These are phyloP conservation scores for Didymella segeticola DNA, from an alignment of 2,329 filamentous ascomycete genomes.

Conservation along the genomic window DNA sequence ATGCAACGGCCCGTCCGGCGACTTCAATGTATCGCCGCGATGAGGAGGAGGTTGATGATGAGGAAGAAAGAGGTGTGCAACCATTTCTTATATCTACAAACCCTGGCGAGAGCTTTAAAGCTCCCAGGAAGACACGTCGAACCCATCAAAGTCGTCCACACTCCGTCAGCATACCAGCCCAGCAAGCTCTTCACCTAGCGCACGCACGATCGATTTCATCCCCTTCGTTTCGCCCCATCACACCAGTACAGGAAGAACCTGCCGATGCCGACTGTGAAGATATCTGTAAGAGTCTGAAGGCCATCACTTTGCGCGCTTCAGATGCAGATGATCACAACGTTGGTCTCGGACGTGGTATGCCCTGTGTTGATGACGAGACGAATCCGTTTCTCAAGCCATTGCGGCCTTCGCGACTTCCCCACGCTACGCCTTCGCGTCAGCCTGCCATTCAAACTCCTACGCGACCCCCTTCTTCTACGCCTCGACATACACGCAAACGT, in stretches of 20 bases:
- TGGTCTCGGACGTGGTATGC: conserved; percentile 35
- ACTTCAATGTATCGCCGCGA: conserved; percentile 52
- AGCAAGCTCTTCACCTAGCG: conserved; percentile 22
- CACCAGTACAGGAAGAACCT: conserved; percentile 38
- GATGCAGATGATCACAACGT: conserved; percentile 24
- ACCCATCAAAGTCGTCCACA: conserved; percentile 25
- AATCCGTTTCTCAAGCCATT: conserved; percentile 32
- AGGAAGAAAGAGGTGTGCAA: conserved; percentile 54
- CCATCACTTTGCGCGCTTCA: conserved; percentile 35
- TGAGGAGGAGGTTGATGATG: conserved; percentile 50
- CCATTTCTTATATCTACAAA: conserved; percentile 50
- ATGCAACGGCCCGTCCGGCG: conserved; percentile 49
- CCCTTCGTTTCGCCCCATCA: conserved; percentile 31
- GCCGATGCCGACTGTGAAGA: conserved; percentile 38
- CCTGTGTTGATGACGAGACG: conserved; percentile 35
- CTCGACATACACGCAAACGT: conserved; percentile 49
- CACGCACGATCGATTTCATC: conserved; percentile 33
- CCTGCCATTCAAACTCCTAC: conserved; percentile 19
- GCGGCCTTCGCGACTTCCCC: conserved; percentile 32
- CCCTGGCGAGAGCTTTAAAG: conserved; percentile 36
- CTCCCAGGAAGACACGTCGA: conserved; percentile 36
- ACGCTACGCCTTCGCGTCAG: conserved; percentile 30
- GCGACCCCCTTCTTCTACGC: conserved; percentile 27
- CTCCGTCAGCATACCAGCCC: conserved; percentile 26
- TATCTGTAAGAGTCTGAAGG: conserved; percentile 33